phyloP scores from a whole-genome alignment of 2,329 filamentous ascomycete species.

The Colletotrichum chlorophyti region DNA sequence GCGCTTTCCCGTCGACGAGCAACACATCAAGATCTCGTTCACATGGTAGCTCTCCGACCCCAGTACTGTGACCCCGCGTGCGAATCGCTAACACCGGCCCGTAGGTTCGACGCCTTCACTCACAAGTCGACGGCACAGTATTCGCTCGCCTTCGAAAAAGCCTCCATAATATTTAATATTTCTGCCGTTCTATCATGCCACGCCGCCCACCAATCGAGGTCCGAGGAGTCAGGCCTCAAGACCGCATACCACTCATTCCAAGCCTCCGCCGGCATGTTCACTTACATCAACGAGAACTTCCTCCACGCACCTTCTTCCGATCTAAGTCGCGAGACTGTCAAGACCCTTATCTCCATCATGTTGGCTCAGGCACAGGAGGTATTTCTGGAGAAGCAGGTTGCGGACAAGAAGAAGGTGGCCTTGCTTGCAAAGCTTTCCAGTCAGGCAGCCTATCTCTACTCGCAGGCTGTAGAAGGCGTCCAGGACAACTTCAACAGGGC shows the following conservation, averaged over 20 bases:
- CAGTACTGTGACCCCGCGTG: slow-evolving; percentile 6
- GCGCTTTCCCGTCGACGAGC: slow-evolving; percentile 96
- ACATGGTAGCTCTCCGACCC: slow-evolving; percentile 74
- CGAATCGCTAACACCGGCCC: slow-evolving; percentile 4
- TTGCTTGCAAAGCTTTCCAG: slow-evolving; percentile 91
- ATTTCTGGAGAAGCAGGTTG: slow-evolving; percentile 94
- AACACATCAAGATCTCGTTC: slow-evolving; percentile 98
- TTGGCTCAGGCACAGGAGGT: slow-evolving; percentile 97
- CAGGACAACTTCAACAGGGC: slow-evolving; percentile 92
- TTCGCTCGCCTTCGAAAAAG: slow-evolving; percentile 96
- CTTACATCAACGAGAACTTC: slow-evolving; percentile 99
- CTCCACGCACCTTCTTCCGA: slow-evolving; percentile 97
- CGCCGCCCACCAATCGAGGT: slow-evolving; percentile 89
- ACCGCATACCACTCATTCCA: slow-evolving; percentile 98
- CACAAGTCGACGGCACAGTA: slow-evolving; percentile 97
- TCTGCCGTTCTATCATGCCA: slow-evolving; percentile 96
- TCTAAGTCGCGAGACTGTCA: slow-evolving; percentile 92
- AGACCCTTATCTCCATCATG: slow-evolving; percentile 90
- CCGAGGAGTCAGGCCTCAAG: slow-evolving; percentile 92
- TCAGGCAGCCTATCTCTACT: slow-evolving; percentile 87
- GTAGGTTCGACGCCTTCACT: slow-evolving; percentile 98
- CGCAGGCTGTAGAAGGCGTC: slow-evolving; percentile 85
- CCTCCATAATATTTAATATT: slow-evolving; percentile 99
- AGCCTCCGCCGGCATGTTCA: slow-evolving; percentile 98
- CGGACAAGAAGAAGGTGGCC: slow-evolving; percentile 90